These are phyloP conservation scores for Hippophae tibetana DNA, from an alignment of 306 rosid genomes.

Conservation along the genomic window DNA sequence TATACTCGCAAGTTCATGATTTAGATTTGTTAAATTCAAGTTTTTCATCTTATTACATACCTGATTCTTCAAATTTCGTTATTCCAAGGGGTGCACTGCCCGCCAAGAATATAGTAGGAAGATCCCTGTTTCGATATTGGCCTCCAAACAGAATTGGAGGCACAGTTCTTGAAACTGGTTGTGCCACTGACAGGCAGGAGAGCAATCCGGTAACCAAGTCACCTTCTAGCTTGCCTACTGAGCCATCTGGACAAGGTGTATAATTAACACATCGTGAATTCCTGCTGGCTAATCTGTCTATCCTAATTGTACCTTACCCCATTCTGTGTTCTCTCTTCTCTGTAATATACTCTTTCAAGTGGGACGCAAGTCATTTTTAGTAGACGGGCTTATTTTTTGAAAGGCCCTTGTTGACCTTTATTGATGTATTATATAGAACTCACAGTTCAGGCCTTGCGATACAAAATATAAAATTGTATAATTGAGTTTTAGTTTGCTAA, in stretches of 20 bases:
- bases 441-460: neutral
- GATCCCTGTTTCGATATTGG: conserved; percentile 91
- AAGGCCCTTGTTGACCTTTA: conserved; percentile 8
- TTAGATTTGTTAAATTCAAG: neutral
- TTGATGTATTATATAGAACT: neutral
- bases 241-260: conserved; percentile 3
- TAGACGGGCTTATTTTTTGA: conserved; percentile 9
- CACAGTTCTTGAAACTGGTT: conserved; percentile 50
- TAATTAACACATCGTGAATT: neutral
- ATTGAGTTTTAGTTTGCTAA: no score
- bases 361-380: neutral
- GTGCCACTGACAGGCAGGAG: conserved; percentile 54
- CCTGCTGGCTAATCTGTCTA: neutral
- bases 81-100: conserved; percentile 87
- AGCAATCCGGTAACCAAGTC: conserved; percentile 31
- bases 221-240: neutral
- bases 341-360: neutral
- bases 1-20: no score
- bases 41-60: neutral
- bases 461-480: no score
- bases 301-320: neutral
- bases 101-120: conserved; percentile 81
- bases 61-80: neutral
- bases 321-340: neutral
- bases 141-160: conserved; percentile 78